Conservation (phyloP, 2,329 filamentous ascomycete species). For the Epichloe scottii region DNA sequence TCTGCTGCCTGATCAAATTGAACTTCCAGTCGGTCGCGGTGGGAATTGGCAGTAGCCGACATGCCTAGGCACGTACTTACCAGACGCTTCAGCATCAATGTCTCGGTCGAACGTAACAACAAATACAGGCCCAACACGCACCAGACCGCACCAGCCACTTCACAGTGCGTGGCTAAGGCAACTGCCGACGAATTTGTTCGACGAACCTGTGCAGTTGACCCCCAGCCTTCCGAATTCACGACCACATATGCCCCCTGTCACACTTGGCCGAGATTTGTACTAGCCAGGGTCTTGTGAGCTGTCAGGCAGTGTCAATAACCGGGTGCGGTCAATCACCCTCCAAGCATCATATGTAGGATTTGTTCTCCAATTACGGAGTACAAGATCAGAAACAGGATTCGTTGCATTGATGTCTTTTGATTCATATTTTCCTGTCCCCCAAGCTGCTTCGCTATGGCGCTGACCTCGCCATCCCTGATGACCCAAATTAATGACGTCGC, state of each 20-base stretch:
- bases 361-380: not conserved
- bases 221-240: no score
- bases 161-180: not conserved
- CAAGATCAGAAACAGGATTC: not conserved
- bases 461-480: conserved; percentile 15
- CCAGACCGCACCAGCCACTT: not conserved
- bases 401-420: not conserved
- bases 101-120: no score
- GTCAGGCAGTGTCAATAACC: not conserved
- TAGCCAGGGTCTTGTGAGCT: not conserved
- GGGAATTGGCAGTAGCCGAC: not conserved
- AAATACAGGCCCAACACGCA: no score
- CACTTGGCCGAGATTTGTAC: not conserved
- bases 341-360: not conserved
- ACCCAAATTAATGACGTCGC: conserved; percentile 15
- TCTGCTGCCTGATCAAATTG: no score
- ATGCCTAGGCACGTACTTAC: not conserved
- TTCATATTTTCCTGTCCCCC: not conserved
- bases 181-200: not conserved
- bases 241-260: not conserved
- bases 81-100: not conserved
- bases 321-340: not conserved
- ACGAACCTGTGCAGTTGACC: no score
- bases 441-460: not conserved
- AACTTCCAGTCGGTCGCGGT: not conserved